Percentiles rank a stretch among this genome's conserved stretches.
phyloP scores from a whole-genome alignment of 371 early-diverging fungal species.

The Phascolomyces articulosus region DNA sequence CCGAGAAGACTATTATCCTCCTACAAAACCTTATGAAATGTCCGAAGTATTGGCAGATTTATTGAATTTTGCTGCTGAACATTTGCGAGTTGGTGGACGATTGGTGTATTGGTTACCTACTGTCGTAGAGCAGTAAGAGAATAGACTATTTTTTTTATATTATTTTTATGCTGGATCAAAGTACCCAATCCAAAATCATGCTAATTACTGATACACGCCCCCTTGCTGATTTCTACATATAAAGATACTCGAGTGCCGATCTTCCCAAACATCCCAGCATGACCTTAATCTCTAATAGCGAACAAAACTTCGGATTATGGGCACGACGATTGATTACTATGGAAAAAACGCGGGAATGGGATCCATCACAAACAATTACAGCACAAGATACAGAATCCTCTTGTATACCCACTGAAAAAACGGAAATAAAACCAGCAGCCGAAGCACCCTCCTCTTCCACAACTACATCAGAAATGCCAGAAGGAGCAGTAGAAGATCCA shows the following conservation, averaged over 20 bases:
- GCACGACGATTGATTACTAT: slow-evolving; percentile 92
- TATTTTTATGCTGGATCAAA: too few species aligned
- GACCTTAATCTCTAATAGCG: slow-evolving; percentile 82
- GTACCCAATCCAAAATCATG: too few species aligned
- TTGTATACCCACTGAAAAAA: neutral
- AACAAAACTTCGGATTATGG: slow-evolving; percentile 95
- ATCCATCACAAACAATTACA: slow-evolving; percentile 1
- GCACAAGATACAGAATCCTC: neutral
- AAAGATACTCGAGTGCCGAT: slow-evolving; percentile 72
- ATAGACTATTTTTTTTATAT: neutral
- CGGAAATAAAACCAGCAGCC: neutral
- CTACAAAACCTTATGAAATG: slow-evolving; percentile 94
- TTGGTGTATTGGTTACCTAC: slow-evolving; percentile 97
- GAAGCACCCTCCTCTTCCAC: neutral
- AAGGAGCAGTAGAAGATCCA: slow-evolving; percentile 31
- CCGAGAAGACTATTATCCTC: slow-evolving; percentile 80
- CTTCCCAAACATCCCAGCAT: slow-evolving; percentile 87
- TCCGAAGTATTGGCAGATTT: slow-evolving; percentile 87
- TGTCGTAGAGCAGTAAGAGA: slow-evolving; percentile 75
- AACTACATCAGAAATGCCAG: slow-evolving; percentile 12
- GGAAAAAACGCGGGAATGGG: slow-evolving; percentile 74
- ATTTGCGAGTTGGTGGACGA: slow-evolving; percentile 85
- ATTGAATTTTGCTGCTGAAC: slow-evolving; percentile 80
- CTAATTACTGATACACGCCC: neutral
- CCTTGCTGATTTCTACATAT: neutral